Base-by-base conservation (phyloP, 352 stramenopile species). In the Phytophthora lateralis region DNA sequence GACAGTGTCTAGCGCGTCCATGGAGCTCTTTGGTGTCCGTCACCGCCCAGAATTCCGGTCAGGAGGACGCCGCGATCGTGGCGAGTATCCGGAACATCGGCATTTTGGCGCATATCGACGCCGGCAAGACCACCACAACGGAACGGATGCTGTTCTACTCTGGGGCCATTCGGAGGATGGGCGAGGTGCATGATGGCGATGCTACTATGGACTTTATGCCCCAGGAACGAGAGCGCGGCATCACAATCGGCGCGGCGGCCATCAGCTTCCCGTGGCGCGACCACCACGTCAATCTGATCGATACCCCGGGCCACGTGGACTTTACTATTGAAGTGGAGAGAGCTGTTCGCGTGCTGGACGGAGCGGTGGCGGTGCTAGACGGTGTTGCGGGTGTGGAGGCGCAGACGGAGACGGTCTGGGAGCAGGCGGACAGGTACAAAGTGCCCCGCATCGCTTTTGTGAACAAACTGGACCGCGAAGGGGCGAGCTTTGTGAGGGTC, bases 51-150 rank as follows among this genome's bases (percentile, higher is more conserved):
- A 71, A 73, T 12, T 57, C 5, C 35, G 38, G 21, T 24, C 63
- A 67, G 55, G 55, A 66, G 37, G 53, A 66, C 17, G 56, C 42
- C 35, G 58, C 51, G 26, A 55, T 43, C 46, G 46, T 76, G 10
- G 55, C 57, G 11, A 32, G 6, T 43, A 87, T 96, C 76, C 91
- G 97, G 55, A 99, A 99, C 80, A 99, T 99, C 71, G 97, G 97
- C 61, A 99, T 99, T 72, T 94, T 99, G 75, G 97, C 97, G 24
- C 97, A 99, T 80, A 99, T 99, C 63, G 97, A 99, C 76, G 96
- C 97, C 7, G 97, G 97, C 15, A 99, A 99, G 82, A 99, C 97
- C 8, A 99, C 97, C 24, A 99, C 96, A 11, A 99, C 97, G 15
- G 97, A 99, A 76, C 89, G 96, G 61, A 99, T 99, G 81, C 88